Percentiles rank a stretch among this genome's conserved stretches.
Conservation (phyloP, 257 asterid genomes). For the Nicotiana undulata region DNA sequence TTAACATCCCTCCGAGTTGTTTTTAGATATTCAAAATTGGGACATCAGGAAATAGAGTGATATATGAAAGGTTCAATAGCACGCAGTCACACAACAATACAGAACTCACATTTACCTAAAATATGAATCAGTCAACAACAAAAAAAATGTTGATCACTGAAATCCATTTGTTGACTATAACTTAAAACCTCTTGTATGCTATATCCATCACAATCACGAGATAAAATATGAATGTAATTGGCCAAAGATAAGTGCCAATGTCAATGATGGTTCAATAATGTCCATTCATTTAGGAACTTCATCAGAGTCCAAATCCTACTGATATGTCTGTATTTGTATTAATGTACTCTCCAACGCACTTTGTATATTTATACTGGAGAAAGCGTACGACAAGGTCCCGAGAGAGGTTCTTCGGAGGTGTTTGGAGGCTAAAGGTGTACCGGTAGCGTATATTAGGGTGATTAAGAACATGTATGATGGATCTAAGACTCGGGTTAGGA, state of each 20-base stretch:
- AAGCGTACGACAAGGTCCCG: no score
- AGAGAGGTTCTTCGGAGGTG: no score
- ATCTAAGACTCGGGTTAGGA: no score
- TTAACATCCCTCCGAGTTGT: neutral
- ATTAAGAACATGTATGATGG: no score
- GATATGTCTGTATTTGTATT: neutral
- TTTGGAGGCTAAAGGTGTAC: no score
- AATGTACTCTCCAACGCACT: neutral
- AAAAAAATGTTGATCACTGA: neutral
- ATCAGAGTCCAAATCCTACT: neutral
- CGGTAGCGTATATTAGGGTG: no score
- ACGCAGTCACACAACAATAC: neutral
- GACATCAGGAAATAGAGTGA: neutral
- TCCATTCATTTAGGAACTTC: neutral
- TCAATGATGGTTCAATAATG: neutral
- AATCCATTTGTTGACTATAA: neutral
- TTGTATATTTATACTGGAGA: no score
- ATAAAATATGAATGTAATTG: neutral
- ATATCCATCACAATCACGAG: neutral
- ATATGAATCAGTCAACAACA: neutral
- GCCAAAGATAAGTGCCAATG: neutral
- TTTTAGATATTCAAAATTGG: neutral
- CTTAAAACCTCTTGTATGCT: neutral
- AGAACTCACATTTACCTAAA: neutral
- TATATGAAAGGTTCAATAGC: neutral